Percentiles rank a stretch among this genome's conserved stretches.
Evolutionary conservation across 192 early-diverging fungal species (phyloP).

Genomic region (Coemansia sp.): DNA sequence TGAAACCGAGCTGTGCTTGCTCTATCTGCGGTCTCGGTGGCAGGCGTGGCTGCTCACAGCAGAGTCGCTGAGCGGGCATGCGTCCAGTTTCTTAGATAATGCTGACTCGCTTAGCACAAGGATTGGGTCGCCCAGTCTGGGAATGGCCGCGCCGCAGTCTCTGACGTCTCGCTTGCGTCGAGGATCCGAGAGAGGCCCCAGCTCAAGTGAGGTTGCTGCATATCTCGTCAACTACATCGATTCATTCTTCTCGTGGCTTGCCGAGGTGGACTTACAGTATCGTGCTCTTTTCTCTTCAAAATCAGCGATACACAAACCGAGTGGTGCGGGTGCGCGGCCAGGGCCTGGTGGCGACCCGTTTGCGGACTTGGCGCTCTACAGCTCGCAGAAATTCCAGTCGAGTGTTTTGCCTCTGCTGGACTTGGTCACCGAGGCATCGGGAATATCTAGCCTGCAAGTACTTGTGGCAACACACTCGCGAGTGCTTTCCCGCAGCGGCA

Average conservation of each 20-base stretch:
- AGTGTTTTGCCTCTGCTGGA: conserved; percentile 23
- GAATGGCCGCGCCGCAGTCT: neutral
- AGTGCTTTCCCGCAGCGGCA: conserved; percentile 20
- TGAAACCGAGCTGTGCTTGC: conserved; percentile 45
- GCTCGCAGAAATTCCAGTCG: conserved; percentile 30
- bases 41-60: conserved; percentile 44
- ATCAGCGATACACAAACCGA: neutral
- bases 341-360: conserved; percentile 17
- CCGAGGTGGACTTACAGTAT: conserved; percentile 47
- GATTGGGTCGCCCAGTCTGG: neutral
- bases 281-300: conserved; percentile 29
- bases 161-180: conserved; percentile 8
- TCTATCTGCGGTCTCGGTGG: conserved; percentile 52
- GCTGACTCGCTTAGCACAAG: neutral
- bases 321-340: neutral
- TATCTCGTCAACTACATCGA: conserved; percentile 41
- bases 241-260: conserved; percentile 42
- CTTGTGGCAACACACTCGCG: conserved; percentile 34
- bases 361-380: conserved; percentile 34
- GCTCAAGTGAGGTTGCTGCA: conserved; percentile 29
- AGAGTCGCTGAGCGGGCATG: conserved; percentile 31
- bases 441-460: conserved; percentile 26
- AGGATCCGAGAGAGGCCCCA: conserved; percentile 2
- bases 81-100: neutral
- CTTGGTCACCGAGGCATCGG: conserved; percentile 39